A percentile compares a stretch with the other conserved stretches of the same genome.
Evolutionary conservation across 805 yeast species (phyloP).

Genomic region (Pichia cabralensis): DNA sequence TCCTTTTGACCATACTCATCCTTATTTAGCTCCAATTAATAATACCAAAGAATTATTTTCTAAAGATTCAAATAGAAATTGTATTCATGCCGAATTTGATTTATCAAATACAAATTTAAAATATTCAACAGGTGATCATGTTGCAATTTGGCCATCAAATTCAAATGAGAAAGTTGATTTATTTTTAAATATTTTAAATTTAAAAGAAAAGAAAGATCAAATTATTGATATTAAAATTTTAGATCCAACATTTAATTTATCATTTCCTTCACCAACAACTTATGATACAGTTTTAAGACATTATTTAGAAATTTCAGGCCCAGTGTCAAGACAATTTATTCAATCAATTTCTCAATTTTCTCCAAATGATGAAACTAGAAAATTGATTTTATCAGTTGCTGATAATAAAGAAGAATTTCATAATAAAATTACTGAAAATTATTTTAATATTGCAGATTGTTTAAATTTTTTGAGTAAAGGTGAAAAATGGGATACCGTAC

Average conservation of each 20-base stretch:
- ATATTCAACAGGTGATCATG: constrained; percentile 92
- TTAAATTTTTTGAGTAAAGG: constrained; percentile 54
- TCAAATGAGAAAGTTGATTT: constrained; percentile 62
- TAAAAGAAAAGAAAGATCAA: constrained; percentile 38
- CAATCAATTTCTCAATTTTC: constrained; percentile 71
- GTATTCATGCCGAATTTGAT: constrained; percentile 88
- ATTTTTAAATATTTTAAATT: constrained; percentile 55
- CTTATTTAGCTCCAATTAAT: constrained; percentile 64
- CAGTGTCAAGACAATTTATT: constrained; percentile 83
- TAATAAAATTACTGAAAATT: constrained; percentile 45
- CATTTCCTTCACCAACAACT: constrained; percentile 75
- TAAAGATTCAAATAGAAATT: constrained; percentile 50
- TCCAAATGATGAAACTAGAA: constrained; percentile 51
- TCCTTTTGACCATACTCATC: constrained; percentile 75
- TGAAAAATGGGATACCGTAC: constrained; percentile 61
- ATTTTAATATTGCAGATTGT: constrained; percentile 69
- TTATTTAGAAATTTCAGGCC: constrained; percentile 84
- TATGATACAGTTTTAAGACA: constrained; percentile 78
- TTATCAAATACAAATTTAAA: constrained; percentile 62
- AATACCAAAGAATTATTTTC: constrained; percentile 62
- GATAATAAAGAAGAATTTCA: constrained; percentile 64
- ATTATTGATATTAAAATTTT: constrained; percentile 58
- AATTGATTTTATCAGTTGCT: constrained; percentile 42
- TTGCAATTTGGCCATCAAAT: constrained; percentile 92
- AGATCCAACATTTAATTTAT: constrained; percentile 51